A percentile compares a stretch with the other conserved stretches of the same genome.
Conservation (phyloP, 805 yeast species). For the Barnettozyma sp. region DNA sequence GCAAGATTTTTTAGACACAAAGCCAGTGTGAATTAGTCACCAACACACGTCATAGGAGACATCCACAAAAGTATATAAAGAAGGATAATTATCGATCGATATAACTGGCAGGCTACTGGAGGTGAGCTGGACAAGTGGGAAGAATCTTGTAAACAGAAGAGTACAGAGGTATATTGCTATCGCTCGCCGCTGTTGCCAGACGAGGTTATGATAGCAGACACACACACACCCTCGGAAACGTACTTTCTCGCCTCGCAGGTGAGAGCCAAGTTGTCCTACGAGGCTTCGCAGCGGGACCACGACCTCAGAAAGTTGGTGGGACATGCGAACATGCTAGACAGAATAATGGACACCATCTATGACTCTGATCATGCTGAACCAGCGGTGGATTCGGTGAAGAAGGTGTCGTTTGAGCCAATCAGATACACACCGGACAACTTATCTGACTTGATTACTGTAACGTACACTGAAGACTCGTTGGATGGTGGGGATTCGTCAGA, state of each 20-base stretch:
- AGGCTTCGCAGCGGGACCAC: constrained; percentile 22
- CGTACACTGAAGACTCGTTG: constrained; percentile 13
- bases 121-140: too few species aligned
- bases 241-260: constrained; percentile 22
- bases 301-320: constrained; percentile 21
- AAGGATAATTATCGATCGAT: too few species aligned
- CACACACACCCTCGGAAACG: constrained; percentile 17
- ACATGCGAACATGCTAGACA: constrained; percentile 25
- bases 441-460: constrained; percentile 7
- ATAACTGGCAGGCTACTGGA: too few species aligned
- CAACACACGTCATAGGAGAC: too few species aligned
- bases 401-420: constrained; percentile 4
- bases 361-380: constrained; percentile 10
- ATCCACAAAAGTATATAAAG: too few species aligned
- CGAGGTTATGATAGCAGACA: too few species aligned
- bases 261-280: constrained; percentile 21
- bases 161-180: too few species aligned
- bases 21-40: too few species aligned
- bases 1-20: too few species aligned
- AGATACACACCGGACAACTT: constrained; percentile 9
- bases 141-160: too few species aligned
- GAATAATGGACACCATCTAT: constrained; percentile 21
- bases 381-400: constrained; percentile 7
- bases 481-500: constrained; percentile 14
- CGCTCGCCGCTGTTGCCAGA: too few species aligned